Evolutionary conservation across 176 grass and related monocot species (phyloP).

Genomic region (Avena sativa): DNA sequence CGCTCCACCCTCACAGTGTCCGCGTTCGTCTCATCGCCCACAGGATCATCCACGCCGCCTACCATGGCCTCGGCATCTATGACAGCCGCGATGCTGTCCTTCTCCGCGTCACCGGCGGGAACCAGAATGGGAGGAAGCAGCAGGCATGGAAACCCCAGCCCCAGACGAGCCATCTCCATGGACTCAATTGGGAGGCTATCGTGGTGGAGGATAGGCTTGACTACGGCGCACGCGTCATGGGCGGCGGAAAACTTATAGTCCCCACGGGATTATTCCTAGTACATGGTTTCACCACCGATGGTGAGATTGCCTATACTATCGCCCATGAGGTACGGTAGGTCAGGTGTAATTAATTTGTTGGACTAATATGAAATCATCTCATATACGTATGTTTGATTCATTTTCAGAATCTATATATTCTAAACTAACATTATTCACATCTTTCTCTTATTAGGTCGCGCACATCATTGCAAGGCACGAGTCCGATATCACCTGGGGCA

Average conservation of each 20-base stretch:
- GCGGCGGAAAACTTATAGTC: not conserved
- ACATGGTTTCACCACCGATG: not conserved
- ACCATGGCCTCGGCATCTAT: not conserved
- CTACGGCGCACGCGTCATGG: not conserved
- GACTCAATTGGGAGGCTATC: not conserved
- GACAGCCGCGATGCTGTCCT: not conserved
- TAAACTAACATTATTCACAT: no score
- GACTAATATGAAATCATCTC: not conserved
- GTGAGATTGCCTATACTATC: not conserved
- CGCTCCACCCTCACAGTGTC: not conserved
- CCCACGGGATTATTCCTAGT: not conserved
- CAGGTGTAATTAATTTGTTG: not conserved
- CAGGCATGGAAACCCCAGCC: not conserved
- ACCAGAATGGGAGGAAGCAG: not conserved
- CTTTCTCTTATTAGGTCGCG: not conserved
- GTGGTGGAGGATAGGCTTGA: not conserved
- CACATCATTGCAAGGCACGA: not conserved
- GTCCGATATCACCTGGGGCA: not conserved
- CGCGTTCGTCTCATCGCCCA: not conserved
- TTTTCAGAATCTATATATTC: not conserved
- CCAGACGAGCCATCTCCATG: not conserved
- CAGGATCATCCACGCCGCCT: not conserved
- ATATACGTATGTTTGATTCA: not conserved
- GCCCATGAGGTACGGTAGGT: not conserved
- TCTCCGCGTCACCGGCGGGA: not conserved